phyloP scores from a whole-genome alignment of 2,329 filamentous ascomycete species.

The Fusarium nygamai region DNA sequence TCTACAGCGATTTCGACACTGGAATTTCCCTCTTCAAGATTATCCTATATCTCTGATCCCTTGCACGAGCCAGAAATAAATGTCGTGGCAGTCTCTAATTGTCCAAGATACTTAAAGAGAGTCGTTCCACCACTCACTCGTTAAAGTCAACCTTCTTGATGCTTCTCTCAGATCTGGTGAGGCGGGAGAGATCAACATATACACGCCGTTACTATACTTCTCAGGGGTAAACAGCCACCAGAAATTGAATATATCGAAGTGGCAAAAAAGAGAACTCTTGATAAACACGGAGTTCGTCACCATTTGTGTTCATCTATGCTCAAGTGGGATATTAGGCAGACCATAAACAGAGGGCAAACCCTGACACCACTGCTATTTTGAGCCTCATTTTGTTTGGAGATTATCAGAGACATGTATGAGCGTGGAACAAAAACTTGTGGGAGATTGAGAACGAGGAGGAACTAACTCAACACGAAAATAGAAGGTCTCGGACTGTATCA shows the following conservation, averaged over 20 bases:
- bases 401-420: background rate
- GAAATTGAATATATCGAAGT: background rate
- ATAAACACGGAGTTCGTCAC: background rate
- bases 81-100: background rate
- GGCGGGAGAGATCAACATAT: background rate
- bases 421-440: background rate
- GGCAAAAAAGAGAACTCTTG: rapidly evolving
- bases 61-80: background rate
- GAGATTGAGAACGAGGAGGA: background rate
- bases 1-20: background rate
- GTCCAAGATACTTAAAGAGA: too few species aligned
- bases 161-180: background rate
- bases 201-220: background rate
- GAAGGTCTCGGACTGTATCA: background rate
- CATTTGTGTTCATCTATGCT: background rate
- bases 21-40: background rate
- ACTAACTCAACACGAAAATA: background rate
- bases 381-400: background rate
- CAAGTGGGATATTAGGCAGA: background rate
- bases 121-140: background rate
- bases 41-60: background rate
- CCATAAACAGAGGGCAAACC: background rate
- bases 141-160: background rate
- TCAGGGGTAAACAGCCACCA: too few species aligned
- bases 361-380: background rate